Evolutionary conservation across 768 basidiomycete species (phyloP).

Genomic region (Pisolithus tinctorius): DNA sequence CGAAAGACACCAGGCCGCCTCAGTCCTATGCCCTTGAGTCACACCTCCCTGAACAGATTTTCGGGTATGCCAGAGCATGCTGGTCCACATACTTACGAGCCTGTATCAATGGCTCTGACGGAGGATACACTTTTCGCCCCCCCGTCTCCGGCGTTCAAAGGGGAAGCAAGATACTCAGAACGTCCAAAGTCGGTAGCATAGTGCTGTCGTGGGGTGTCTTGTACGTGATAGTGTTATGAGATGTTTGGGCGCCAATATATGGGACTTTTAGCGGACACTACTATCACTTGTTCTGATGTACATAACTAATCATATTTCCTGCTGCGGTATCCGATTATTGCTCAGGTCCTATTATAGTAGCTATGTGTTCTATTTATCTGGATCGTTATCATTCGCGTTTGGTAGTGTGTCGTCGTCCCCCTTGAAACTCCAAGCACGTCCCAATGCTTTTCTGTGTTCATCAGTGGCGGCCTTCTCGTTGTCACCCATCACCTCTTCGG

Average conservation of each 20-base stretch:
- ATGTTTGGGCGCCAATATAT: neutral
- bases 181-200: constrained; percentile 40
- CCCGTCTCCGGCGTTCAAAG: constrained; percentile 54
- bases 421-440: neutral
- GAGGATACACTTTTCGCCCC: constrained; percentile 45
- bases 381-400: neutral
- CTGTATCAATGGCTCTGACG: constrained; percentile 51
- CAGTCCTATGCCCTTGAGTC: constrained; percentile 53
- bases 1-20: constrained; percentile 38
- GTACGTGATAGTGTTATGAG: neutral
- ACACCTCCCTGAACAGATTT: constrained; percentile 23
- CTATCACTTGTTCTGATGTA: neutral
- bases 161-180: constrained; percentile 23
- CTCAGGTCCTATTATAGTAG: neutral
- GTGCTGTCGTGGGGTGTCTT: constrained; percentile 1
- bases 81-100: constrained; percentile 53
- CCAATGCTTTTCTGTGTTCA: constrained; percentile 7
- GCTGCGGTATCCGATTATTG: neutral
- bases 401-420: neutral
- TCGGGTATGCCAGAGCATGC: constrained; percentile 31
- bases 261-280: neutral
- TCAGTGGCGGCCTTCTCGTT: constrained; percentile 9
- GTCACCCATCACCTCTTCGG: neutral
- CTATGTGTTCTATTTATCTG: neutral
- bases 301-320: neutral